Percentiles rank a stretch among this genome's conserved stretches.
phyloP scores from a whole-genome alignment of 169 alveolate species.

The Cryptosporidium parvum region DNA sequence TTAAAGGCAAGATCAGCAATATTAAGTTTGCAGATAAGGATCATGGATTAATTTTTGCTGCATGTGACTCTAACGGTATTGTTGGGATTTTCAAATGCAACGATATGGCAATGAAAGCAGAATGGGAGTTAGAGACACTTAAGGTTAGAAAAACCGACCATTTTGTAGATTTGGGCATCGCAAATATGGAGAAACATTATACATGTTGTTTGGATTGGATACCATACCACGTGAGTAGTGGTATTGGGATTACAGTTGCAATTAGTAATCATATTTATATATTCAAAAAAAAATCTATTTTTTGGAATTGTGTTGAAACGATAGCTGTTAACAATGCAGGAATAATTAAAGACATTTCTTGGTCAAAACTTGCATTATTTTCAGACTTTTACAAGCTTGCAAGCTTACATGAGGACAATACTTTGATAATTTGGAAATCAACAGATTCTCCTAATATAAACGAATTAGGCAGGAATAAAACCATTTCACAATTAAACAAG shows the following conservation, averaged over 20 bases:
- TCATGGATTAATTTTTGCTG: conserved; percentile 53
- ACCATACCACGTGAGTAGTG: neutral
- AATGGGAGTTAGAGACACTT: conserved; percentile 55
- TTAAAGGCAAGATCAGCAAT: conserved; percentile 34
- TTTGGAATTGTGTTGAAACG: conserved; percentile 63
- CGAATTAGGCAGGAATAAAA: neutral
- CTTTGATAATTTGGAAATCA: conserved; percentile 33
- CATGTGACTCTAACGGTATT: conserved; percentile 55
- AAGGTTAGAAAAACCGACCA: conserved; percentile 34
- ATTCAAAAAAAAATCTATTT: conserved; percentile 11
- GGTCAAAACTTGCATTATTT: conserved; percentile 22
- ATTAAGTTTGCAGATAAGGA: conserved; percentile 48
- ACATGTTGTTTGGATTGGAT: conserved; percentile 53
- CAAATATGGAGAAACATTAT: conserved; percentile 1
- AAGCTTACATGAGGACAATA: conserved; percentile 44
- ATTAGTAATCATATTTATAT: conserved; percentile 15
- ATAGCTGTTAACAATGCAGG: conserved; percentile 33
- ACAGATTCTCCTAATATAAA: neutral
- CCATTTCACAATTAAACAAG: conserved; percentile 16
- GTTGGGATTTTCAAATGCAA: conserved; percentile 60
- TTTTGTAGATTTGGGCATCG: neutral
- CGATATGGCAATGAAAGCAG: conserved; percentile 4
- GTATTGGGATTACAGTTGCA: conserved; percentile 34
- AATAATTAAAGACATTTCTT: conserved; percentile 48
- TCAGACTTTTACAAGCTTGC: conserved; percentile 23